A percentile compares a stretch with the other conserved stretches of the same genome.
Conservation (phyloP, 805 yeast species). For the Yarrowia bubula region DNA sequence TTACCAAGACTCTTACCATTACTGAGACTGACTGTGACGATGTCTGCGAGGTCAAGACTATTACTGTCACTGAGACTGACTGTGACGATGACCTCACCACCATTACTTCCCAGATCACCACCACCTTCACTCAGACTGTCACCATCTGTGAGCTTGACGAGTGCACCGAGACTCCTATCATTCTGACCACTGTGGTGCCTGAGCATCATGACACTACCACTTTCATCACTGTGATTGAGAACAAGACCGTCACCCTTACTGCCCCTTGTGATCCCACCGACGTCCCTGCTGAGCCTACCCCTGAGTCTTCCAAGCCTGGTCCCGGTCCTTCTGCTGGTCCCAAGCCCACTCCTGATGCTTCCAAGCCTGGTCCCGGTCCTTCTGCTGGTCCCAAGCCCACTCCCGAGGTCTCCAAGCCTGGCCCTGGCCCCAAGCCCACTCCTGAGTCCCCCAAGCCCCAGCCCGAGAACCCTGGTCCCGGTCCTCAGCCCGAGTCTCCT, state of each 20-base stretch:
- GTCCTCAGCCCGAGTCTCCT: no score
- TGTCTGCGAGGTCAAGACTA: background rate
- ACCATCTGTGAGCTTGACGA: background rate
- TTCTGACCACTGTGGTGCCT: slow-evolving; percentile 2
- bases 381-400: no score
- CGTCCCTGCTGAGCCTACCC: background rate
- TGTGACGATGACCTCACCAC: no score
- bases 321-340: no score
- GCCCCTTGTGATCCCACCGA: slow-evolving; percentile 12
- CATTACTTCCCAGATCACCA: background rate
- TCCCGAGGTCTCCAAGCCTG: no score
- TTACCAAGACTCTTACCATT: background rate
- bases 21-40: background rate
- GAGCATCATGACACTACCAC: background rate
- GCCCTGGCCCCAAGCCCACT: no score
- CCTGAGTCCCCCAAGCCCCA: no score
- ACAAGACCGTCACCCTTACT: slow-evolving; percentile 6
- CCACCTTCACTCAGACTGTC: background rate
- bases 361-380: no score
- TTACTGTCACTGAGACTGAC: no score
- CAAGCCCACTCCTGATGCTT: no score
- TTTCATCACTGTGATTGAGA: background rate
- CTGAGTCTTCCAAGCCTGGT: no score
- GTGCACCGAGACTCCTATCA: background rate
- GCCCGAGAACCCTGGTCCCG: background rate